Evolutionary conservation across 371 early-diverging fungal species (phyloP), one percentile per base, ranked within the genome.

Genomic region (Rhizopus sp.): DNA sequence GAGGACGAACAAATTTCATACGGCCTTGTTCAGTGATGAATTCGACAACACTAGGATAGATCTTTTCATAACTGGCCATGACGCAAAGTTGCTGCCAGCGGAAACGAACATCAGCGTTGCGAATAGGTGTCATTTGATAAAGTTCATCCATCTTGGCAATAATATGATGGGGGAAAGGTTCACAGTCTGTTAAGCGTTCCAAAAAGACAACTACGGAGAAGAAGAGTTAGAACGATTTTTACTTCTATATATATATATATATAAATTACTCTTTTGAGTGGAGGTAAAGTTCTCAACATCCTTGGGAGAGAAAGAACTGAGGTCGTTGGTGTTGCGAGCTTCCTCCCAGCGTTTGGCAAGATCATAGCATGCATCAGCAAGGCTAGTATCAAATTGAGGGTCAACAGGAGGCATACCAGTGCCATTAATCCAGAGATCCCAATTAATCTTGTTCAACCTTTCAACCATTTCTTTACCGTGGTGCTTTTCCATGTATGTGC

Each of bases 1-100:
- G 77, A 41, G 91, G 89, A 35, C 93, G 75, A 7, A 93, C 92
- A 72, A 83, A 96, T 75, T 98, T 98, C 97, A 97, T 97, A 50
- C 98, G 81, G 12, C 98, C 98, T 72, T 95, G 93, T 50, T 85
- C 82, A 5, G 84, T 85, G 6, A 96, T 70, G 68, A 98, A 95
- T 30, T 76, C 77, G 12, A 86, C 88, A 3, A 93, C 93, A 1
- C 83, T 73, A 13, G 87, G 85, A 60, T 88, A 90, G 45, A 94
- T 86, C 29, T 82, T 76, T 66, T 90, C 86, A 60, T 93, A 91
- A 40, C 83, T 78, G 23, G 92, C 78, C 66, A 80, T 78, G 31
- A 98, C 77, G 60, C 93, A 91, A 12, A 96, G 59, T 64, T 80
- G 73, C 50, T 91, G 89, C 96, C 96, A 98, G 41, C 91, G 81